Evolutionary conservation across 2,329 filamentous ascomycete species (phyloP).

Genomic region (Conoideocrella luteorostrata): DNA sequence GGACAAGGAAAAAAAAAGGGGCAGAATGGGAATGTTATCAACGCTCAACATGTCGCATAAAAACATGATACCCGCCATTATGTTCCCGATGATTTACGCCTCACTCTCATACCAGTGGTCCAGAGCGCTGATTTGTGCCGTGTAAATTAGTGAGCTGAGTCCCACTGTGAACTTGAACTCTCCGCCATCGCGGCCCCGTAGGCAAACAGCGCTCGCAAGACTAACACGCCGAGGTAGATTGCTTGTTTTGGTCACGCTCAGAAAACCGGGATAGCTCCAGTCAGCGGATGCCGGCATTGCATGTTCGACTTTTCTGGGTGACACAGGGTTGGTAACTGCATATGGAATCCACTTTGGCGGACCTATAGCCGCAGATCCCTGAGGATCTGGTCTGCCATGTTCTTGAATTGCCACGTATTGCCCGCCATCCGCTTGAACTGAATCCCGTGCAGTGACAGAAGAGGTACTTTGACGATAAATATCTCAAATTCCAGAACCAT

Average conservation of each 20-base stretch:
- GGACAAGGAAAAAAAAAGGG: background rate
- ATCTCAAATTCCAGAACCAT: conserved; percentile 90
- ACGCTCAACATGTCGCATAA: conserved; percentile 16
- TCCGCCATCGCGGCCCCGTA: no score
- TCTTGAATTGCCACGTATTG: conserved; percentile 98
- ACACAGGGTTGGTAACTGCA: background rate
- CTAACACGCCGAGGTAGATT: no score
- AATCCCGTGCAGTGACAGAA: conserved; percentile 87
- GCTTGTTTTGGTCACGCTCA: no score
- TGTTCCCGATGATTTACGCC: no score
- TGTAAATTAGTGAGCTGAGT: no score
- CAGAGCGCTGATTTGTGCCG: no score
- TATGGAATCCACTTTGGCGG: background rate
- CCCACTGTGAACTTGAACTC: no score
- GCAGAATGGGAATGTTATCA: conserved; percentile 1
- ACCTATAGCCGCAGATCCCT: conserved; percentile 73
- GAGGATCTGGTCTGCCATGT: conserved; percentile 93
- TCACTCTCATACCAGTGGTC: no score
- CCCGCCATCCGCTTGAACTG: conserved; percentile 97
- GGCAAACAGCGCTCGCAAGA: no score
- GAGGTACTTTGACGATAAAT: conserved; percentile 92
- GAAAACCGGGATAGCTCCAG: no score
- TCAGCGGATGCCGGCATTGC: no score
- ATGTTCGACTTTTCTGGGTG: background rate
- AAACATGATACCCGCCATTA: conserved; percentile 12